A percentile compares a stretch with the other conserved stretches of the same genome.
phyloP scores from a whole-genome alignment of 176 grass and related monocot genomes.

The Carex scoparia region DNA sequence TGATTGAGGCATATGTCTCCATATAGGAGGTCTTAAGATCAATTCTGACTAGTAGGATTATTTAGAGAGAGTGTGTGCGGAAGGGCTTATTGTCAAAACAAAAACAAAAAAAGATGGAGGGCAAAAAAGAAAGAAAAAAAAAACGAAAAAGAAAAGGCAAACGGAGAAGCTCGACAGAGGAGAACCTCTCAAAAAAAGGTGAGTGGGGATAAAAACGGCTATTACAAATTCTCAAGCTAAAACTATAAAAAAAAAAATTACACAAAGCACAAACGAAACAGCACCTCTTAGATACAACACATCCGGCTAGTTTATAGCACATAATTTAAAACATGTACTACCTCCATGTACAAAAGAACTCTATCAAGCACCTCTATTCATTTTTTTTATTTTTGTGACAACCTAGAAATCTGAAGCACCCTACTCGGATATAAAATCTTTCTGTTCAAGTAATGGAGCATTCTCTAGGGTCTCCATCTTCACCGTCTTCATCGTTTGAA shows the following conservation, averaged over 20 bases:
- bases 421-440: not conserved
- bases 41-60: too few species aligned
- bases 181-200: not conserved
- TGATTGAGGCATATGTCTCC: too few species aligned
- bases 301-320: not conserved
- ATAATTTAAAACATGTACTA: not conserved
- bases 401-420: not conserved
- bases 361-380: not conserved
- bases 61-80: too few species aligned
- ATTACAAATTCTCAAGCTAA: not conserved
- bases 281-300: not conserved
- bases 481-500: slow-evolving; percentile 29
- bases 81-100: too few species aligned
- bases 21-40: too few species aligned
- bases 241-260: not conserved
- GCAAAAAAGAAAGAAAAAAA: not conserved
- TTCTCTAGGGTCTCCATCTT: slow-evolving; percentile 55
- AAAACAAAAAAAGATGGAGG: not conserved
- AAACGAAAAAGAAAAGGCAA: not conserved
- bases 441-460: slow-evolving; percentile 46
- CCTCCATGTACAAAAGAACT: not conserved
- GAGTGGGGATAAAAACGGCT: not conserved
- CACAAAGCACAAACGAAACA: not conserved
- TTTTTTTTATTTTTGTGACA: not conserved
- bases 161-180: not conserved